These are phyloP conservation scores for Salix brachista DNA, from an alignment of 345 rosid species.

Conservation along the genomic window DNA sequence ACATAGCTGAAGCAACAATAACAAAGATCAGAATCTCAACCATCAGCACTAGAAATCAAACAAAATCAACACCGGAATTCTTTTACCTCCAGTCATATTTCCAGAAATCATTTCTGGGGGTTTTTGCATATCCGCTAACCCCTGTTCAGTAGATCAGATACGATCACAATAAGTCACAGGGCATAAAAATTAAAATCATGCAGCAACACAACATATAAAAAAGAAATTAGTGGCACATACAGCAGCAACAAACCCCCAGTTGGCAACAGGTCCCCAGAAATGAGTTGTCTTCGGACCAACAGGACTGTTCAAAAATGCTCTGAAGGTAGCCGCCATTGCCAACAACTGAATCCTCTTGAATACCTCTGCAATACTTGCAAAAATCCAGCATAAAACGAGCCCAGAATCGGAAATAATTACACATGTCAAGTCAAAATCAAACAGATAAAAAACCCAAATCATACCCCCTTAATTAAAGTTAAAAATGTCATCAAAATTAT, in stretches of 20 bases:
- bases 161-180: constrained; percentile 1
- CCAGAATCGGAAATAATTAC: not conserved
- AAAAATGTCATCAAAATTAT: too few species aligned
- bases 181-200: not conserved
- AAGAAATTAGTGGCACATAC: constrained; percentile 19
- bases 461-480: not conserved
- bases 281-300: constrained; percentile 56
- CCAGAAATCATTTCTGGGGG: constrained; percentile 96
- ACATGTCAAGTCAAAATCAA: not conserved
- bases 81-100: constrained; percentile 71
- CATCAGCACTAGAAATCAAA: not conserved
- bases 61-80: not conserved
- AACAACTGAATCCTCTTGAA: not conserved
- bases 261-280: constrained; percentile 51
- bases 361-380: constrained; percentile 6
- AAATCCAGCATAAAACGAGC: not conserved
- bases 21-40: not conserved
- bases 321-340: constrained; percentile 11
- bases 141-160: constrained; percentile 44
- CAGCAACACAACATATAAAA: not conserved
- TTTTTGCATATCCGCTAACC: constrained; percentile 80
- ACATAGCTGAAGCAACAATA: constrained; percentile 50
- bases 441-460: not conserved
- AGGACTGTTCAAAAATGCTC: constrained; percentile 38
- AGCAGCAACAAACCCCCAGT: constrained; percentile 43